phyloP scores from a whole-genome alignment of 2,329 filamentous ascomycete genomes.

The Coniella lustricola region DNA sequence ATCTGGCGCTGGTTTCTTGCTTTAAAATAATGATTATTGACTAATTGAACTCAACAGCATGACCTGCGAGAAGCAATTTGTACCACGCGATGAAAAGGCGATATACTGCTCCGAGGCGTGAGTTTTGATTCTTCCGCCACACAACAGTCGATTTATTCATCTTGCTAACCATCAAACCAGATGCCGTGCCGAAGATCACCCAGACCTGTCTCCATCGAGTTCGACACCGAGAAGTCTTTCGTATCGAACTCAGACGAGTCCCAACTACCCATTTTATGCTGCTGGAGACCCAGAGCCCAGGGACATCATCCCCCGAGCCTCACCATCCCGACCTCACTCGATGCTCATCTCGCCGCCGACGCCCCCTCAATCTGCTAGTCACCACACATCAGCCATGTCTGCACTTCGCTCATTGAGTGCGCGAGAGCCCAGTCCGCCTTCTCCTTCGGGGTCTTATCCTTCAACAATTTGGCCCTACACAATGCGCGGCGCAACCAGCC shows the following conservation, averaged over 20 bases:
- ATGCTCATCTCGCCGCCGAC: conserved; percentile 49
- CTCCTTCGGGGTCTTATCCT: conserved; percentile 36
- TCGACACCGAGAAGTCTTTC: conserved; percentile 18
- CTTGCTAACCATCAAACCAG: conserved; percentile 27
- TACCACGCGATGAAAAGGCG: conserved; percentile 48
- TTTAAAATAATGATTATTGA: conserved; percentile 12
- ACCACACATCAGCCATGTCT: conserved; percentile 46
- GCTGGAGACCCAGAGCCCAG: conserved; percentile 43
- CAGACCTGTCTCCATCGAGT: conserved; percentile 24
- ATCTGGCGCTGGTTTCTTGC: too few species aligned
- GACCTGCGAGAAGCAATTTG: conserved; percentile 61
- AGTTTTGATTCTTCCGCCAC: conserved; percentile 24
- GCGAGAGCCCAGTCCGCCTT: conserved; percentile 48
- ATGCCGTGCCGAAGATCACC: conserved; percentile 48
- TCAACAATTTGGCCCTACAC: conserved; percentile 48
- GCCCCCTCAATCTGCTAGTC: conserved; percentile 35
- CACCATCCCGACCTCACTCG: conserved; percentile 52
- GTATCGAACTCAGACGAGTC: conserved; percentile 14
- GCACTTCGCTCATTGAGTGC: conserved; percentile 49
- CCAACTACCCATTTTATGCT: conserved; percentile 38
- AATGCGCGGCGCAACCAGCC: conserved; percentile 42
- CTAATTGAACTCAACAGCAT: conserved; percentile 41
- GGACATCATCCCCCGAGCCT: conserved; percentile 58
- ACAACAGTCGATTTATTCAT: conserved; percentile 5
- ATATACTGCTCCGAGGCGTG: conserved; percentile 59